phyloP scores from a whole-genome alignment of 177 flowering plant genomes.

The Vitis hybrid region DNA sequence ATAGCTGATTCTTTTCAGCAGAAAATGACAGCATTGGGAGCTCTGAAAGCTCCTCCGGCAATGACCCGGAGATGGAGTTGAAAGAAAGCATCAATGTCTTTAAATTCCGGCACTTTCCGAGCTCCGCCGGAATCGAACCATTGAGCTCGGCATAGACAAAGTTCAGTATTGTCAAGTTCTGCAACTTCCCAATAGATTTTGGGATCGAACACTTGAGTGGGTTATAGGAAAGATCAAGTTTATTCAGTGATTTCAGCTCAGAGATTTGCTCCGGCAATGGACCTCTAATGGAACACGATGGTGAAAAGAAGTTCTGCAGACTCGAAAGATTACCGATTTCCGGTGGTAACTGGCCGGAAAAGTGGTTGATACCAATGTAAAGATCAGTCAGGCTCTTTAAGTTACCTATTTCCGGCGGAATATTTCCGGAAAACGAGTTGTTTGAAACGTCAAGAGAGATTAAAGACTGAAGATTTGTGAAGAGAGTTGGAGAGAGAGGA shows the following conservation, averaged over 20 bases:
- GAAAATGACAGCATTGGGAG: conserved; percentile 55
- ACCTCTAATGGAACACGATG: conserved; percentile 54
- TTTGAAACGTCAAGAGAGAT: conserved; percentile 56
- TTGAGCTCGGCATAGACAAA: conserved; percentile 51
- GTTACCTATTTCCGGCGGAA: conserved; percentile 58
- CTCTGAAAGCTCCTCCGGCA: conserved; percentile 57
- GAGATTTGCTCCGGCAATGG: conserved; percentile 63
- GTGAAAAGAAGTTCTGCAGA: conserved; percentile 40
- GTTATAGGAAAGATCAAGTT: conserved; percentile 69
- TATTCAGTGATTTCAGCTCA: conserved; percentile 31
- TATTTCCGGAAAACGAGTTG: conserved; percentile 56
- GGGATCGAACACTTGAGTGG: conserved; percentile 64
- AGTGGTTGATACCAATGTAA: conserved; percentile 53
- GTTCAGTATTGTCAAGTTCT: conserved; percentile 44
- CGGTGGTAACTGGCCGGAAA: conserved; percentile 59
- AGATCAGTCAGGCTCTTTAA: conserved; percentile 56
- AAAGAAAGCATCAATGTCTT: conserved; percentile 60
- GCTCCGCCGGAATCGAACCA: conserved; percentile 64
- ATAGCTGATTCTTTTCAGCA: conserved; percentile 63
- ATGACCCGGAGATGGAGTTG: conserved; percentile 57
- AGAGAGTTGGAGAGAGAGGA: conserved; percentile 37
- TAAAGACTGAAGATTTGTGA: conserved; percentile 39
- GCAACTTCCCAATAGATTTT: conserved; percentile 47
- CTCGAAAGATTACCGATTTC: conserved; percentile 53
- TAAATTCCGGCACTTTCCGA: conserved; percentile 57